A percentile compares a stretch with the other conserved stretches of the same genome.
Evolutionary conservation across 164 flowering plant genomes (phyloP).

Genomic region (Echeveria elegans): DNA sequence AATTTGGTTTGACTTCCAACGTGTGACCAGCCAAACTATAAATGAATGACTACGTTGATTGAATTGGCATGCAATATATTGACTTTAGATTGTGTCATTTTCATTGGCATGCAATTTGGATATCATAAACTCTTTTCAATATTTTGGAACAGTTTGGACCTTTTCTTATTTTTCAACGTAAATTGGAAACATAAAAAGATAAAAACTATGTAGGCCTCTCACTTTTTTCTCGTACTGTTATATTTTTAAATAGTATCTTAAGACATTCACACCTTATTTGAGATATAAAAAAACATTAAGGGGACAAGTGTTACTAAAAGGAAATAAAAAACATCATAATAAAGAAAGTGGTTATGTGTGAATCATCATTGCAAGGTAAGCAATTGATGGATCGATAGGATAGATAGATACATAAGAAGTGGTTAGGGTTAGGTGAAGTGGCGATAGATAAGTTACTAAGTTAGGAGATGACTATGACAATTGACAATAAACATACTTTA

Average conservation of each 20-base stretch:
- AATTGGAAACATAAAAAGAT: too few species aligned
- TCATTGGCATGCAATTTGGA: neutral
- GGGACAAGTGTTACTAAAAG: neutral
- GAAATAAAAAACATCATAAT: neutral
- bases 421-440: constrained; percentile 5
- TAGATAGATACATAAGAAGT: neutral
- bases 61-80: neutral
- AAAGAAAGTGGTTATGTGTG: neutral
- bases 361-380: neutral
- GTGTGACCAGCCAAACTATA: neutral
- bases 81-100: neutral
- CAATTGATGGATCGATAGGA: neutral
- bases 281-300: neutral
- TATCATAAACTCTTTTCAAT: neutral
- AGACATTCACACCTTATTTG: too few species aligned
- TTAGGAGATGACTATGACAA: neutral
- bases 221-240: too few species aligned
- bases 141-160: neutral
- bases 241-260: too few species aligned
- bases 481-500: neutral
- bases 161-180: too few species aligned
- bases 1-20: neutral
- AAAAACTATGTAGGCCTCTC: too few species aligned
- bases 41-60: neutral
- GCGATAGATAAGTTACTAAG: neutral